Evolutionary conservation across 2,329 filamentous ascomycete species (phyloP).

Genomic region (Lomentospora prolificans): DNA sequence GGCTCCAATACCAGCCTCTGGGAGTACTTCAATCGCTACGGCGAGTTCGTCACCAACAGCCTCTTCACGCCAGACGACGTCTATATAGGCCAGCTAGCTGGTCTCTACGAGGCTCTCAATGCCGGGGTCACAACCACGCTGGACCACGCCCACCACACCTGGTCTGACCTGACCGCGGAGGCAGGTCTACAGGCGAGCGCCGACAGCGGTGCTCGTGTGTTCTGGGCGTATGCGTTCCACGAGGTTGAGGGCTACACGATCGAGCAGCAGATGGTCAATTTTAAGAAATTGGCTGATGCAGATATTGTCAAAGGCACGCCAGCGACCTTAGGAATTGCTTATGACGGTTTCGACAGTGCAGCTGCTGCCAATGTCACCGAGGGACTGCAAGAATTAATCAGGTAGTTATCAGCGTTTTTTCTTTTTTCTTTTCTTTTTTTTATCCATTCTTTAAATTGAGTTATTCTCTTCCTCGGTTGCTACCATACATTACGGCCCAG

Average conservation of each 20-base stretch:
- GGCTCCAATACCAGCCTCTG: slow-evolving; percentile 38
- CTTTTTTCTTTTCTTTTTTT: too few relatives aligned
- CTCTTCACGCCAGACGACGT: slow-evolving; percentile 32
- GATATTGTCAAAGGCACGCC: background rate
- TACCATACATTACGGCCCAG: too few relatives aligned
- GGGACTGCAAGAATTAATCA: too few relatives aligned
- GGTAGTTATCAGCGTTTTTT: too few relatives aligned
- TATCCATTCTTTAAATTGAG: too few relatives aligned
- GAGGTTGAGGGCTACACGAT: too few relatives aligned
- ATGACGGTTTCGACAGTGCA: background rate
- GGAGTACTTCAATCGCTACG: slow-evolving; percentile 35
- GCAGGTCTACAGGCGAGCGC: slow-evolving; percentile 36
- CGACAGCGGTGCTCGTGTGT: slow-evolving; percentile 37
- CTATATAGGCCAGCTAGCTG: slow-evolving; percentile 34
- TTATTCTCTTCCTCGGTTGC: too few relatives aligned
- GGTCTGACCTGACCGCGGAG: slow-evolving; percentile 28
- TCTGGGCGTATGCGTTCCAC: slow-evolving; percentile 35
- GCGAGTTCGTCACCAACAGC: slow-evolving; percentile 13
- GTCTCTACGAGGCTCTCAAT: slow-evolving; percentile 39
- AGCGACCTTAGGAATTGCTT: background rate
- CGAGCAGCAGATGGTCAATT: too few relatives aligned
- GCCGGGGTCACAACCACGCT: slow-evolving; percentile 42
- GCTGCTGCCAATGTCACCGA: too few relatives aligned
- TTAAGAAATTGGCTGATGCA: slow-evolving; percentile 21
- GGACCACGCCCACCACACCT: slow-evolving; percentile 42